Conservation (phyloP, 441 rosid genomes). For the Lepidium campestre region DNA sequence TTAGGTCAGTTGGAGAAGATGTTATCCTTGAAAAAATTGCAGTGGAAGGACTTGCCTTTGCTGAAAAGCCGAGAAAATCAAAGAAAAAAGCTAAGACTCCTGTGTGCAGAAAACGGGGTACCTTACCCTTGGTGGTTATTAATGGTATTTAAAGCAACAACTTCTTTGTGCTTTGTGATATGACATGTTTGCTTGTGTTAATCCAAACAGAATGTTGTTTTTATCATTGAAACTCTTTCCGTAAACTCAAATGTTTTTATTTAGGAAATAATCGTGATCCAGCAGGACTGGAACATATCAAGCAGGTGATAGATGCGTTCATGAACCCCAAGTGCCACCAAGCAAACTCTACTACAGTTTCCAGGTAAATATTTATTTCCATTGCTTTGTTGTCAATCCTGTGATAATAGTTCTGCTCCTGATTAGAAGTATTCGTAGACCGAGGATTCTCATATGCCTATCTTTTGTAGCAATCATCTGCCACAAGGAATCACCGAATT, state of each 20-base stretch:
- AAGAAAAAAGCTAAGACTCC: constrained; percentile 37
- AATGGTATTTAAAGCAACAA: constrained; percentile 36
- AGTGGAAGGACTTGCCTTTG: constrained; percentile 53
- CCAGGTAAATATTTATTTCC: constrained; percentile 40
- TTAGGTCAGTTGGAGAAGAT: constrained; percentile 64
- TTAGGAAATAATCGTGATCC: constrained; percentile 31
- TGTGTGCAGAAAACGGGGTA: constrained; percentile 29
- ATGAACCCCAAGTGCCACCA: constrained; percentile 73
- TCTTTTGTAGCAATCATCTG: constrained; percentile 6
- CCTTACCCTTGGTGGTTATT: constrained; percentile 22
- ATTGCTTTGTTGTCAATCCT: background rate
- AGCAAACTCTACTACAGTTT: constrained; percentile 64
- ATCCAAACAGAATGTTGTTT: background rate
- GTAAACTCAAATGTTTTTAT: background rate
- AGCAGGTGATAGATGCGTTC: constrained; percentile 75
- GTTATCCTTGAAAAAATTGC: constrained; percentile 50
- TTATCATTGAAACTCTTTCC: background rate
- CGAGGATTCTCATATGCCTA: background rate
- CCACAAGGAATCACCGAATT: background rate
- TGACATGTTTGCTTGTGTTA: constrained; percentile 4
- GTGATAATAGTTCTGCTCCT: background rate
- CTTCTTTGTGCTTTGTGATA: background rate
- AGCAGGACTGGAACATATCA: constrained; percentile 37
- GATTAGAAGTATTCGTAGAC: background rate
- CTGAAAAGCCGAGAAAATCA: constrained; percentile 40